phyloP scores from a whole-genome alignment of 176 grass and related monocot species.

The Phragmites australis region DNA sequence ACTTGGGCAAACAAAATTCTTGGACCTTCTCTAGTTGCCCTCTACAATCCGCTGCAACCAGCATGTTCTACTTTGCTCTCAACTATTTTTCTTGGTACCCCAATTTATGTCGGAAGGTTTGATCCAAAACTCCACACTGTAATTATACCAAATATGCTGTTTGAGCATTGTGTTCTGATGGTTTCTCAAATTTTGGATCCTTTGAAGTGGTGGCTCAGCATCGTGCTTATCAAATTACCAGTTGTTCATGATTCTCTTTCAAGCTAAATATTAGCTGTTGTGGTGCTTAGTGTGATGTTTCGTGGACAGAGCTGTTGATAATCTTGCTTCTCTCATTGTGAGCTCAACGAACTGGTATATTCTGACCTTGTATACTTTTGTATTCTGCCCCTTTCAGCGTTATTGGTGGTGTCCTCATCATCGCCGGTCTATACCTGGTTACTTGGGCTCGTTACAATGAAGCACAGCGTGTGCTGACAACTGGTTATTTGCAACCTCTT shows the following conservation, averaged over 20 bases:
- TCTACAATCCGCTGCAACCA: slow-evolving; percentile 91
- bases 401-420: slow-evolving; percentile 72
- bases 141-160: background rate
- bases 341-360: background rate
- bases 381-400: slow-evolving; percentile 47
- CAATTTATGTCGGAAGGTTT: slow-evolving; percentile 93
- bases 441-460: slow-evolving; percentile 81
- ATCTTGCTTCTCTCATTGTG: background rate
- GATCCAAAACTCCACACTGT: background rate
- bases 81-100: slow-evolving; percentile 81
- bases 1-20: slow-evolving; percentile 96
- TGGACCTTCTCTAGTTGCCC: slow-evolving; percentile 79
- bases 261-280: background rate
- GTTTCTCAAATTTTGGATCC: background rate
- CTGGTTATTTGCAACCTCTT: slow-evolving; percentile 47
- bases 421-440: slow-evolving; percentile 84
- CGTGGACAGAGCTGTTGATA: background rate
- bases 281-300: background rate
- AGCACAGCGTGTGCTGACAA: slow-evolving; percentile 24
- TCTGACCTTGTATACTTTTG: background rate
- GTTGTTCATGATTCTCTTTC: background rate
- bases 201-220: background rate
- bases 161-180: slow-evolving; percentile 3
- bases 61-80: slow-evolving; percentile 84
- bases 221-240: background rate